These are phyloP conservation scores for Acer saccharum DNA, from an alignment of 345 rosid species.

Conservation along the genomic window DNA sequence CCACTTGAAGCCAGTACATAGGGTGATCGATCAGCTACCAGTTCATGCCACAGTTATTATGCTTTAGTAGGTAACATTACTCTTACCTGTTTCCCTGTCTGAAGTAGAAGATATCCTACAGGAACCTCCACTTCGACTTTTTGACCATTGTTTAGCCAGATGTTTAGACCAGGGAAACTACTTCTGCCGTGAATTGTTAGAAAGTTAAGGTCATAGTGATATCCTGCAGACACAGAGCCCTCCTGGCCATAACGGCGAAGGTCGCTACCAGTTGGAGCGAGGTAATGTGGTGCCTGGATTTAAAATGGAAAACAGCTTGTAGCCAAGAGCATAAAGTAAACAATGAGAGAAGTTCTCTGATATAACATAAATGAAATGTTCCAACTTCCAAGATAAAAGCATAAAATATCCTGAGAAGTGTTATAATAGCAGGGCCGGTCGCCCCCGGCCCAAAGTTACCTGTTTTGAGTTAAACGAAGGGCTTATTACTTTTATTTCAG, in stretches of 20 bases:
- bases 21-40: neutral
- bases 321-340: neutral
- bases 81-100: slow-evolving; percentile 87
- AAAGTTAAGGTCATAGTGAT: slow-evolving; percentile 95
- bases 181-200: slow-evolving; percentile 95
- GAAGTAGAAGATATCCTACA: slow-evolving; percentile 84
- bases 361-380: neutral
- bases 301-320: slow-evolving; percentile 8
- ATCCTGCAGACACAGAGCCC: slow-evolving; percentile 92
- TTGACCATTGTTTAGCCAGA: slow-evolving; percentile 92
- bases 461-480: no score
- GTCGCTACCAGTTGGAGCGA: slow-evolving; percentile 97
- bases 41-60: neutral
- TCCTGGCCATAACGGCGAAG: slow-evolving; percentile 69
- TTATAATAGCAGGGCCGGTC: neutral
- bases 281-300: slow-evolving; percentile 94
- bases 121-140: slow-evolving; percentile 93
- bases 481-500: no score
- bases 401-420: neutral
- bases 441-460: no score
- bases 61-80: neutral
- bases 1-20: neutral
- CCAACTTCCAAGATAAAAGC: neutral
- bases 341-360: neutral
- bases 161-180: slow-evolving; percentile 92